Percentiles rank a stretch among this genome's conserved stretches.
Evolutionary conservation across 441 rosid species (phyloP).

Genomic region (Gossypium schwendimanii): DNA sequence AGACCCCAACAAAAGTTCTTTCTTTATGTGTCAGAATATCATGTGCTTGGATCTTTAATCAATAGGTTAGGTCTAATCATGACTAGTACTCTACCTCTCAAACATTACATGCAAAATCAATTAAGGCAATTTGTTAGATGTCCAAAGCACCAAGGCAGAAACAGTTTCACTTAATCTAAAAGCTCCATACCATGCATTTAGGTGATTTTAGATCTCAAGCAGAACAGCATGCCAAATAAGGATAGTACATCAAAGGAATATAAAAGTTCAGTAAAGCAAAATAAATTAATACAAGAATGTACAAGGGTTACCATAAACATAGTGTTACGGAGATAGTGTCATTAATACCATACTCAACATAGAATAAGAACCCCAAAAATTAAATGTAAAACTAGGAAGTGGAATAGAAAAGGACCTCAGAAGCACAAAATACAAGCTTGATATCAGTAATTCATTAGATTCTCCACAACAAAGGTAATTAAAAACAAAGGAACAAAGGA

Average conservation of each 20-base stretch:
- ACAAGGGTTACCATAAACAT: not conserved
- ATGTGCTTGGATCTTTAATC: not conserved
- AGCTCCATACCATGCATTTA: not conserved
- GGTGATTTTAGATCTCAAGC: slow-evolving; percentile 10
- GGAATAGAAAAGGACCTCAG: slow-evolving; percentile 5
- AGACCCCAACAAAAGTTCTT: not conserved
- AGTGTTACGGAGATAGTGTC: slow-evolving; percentile 4
- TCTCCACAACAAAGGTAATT: not conserved
- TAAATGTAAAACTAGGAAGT: not conserved
- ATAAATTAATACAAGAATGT: not conserved
- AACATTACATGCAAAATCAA: not conserved
- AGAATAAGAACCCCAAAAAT: not conserved
- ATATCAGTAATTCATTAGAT: not conserved
- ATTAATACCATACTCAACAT: not conserved
- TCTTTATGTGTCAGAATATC: not conserved
- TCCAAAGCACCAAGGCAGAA: not conserved
- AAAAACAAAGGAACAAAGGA: not conserved
- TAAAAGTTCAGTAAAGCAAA: not conserved
- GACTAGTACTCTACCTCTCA: not conserved
- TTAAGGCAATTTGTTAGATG: not conserved
- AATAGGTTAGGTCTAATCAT: not conserved
- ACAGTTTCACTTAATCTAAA: not conserved
- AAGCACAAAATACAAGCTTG: slow-evolving; percentile 6
- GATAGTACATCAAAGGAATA: slow-evolving; percentile 13
- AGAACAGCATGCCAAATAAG: not conserved